phyloP scores from a whole-genome alignment of 1,284 basidiomycete species.

The Fomitopsis pinicola region DNA sequence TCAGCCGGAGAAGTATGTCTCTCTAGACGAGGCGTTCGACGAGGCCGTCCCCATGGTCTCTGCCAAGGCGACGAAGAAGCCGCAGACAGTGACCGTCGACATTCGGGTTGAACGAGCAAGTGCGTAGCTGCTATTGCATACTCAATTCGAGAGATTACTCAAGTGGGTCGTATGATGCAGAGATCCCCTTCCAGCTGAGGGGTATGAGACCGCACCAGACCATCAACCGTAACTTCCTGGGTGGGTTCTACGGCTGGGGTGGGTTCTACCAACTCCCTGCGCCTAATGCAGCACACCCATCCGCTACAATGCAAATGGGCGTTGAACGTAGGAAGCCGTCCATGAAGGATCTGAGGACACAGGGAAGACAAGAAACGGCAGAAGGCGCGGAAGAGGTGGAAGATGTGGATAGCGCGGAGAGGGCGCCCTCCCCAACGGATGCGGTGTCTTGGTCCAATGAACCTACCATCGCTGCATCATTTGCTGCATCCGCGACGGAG shows the following conservation, averaged over 20 bases:
- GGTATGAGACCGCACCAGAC: neutral
- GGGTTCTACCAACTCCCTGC: slow-evolving; percentile 15
- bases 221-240: neutral
- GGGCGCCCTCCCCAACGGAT: no score
- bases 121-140: slow-evolving; percentile 9
- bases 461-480: neutral
- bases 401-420: neutral
- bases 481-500: neutral
- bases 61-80: neutral
- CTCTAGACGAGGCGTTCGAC: neutral
- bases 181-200: neutral
- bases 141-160: neutral
- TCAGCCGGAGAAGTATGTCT: slow-evolving; percentile 5
- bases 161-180: neutral
- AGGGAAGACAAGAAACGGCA: neutral
- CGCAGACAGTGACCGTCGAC: slow-evolving; percentile 14
- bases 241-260: slow-evolving; percentile 17
- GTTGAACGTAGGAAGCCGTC: neutral
- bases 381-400: neutral
- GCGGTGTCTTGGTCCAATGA: neutral
- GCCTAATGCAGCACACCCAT: neutral
- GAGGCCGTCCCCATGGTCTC: neutral
- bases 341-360: no score
- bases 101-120: slow-evolving; percentile 17
- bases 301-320: neutral